Conservation (phyloP, 192 early-diverging fungal species). For the Coemansia sp. region DNA sequence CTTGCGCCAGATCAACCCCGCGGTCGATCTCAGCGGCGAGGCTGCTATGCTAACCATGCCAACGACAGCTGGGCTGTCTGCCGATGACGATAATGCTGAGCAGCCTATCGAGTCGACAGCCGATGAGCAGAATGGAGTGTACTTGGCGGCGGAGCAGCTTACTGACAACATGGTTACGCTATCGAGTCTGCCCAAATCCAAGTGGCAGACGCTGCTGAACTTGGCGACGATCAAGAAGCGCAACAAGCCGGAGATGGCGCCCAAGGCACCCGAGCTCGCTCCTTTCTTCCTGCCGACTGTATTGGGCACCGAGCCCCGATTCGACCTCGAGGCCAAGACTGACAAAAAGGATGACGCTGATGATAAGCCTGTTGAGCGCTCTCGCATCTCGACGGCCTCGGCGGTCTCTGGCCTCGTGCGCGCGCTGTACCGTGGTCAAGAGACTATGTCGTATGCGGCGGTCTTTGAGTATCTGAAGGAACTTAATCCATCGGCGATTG, state of each 20-base stretch:
- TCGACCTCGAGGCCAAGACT: conserved; percentile 51
- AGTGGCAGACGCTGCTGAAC: conserved; percentile 90
- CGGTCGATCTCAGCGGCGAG: neutral
- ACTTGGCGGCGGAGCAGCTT: conserved; percentile 59
- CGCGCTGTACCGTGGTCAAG: conserved; percentile 42
- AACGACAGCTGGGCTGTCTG: conserved; percentile 55
- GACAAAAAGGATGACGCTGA: conserved; percentile 40
- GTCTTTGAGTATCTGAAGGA: conserved; percentile 74
- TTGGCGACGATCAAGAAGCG: conserved; percentile 91
- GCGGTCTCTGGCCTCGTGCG: conserved; percentile 64
- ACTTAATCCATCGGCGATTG: conserved; percentile 80
- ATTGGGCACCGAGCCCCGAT: conserved; percentile 69
- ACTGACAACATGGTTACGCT: conserved; percentile 85
- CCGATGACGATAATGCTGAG: conserved; percentile 56
- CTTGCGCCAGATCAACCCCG: conserved; percentile 61
- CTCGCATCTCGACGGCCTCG: conserved; percentile 57
- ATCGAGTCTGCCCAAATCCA: conserved; percentile 75
- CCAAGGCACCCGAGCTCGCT: conserved; percentile 84
- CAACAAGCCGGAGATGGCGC: conserved; percentile 86
- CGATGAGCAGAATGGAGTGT: conserved; percentile 21
- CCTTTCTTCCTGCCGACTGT: conserved; percentile 93
- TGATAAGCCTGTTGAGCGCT: conserved; percentile 50
- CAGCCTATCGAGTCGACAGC: neutral
- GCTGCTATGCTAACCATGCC: conserved; percentile 58
- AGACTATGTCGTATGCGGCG: conserved; percentile 31